Evolutionary conservation across 225 moss, liverwort and hornwort genomes (phyloP).

Genomic region (Physcomitrellopsis africana): DNA sequence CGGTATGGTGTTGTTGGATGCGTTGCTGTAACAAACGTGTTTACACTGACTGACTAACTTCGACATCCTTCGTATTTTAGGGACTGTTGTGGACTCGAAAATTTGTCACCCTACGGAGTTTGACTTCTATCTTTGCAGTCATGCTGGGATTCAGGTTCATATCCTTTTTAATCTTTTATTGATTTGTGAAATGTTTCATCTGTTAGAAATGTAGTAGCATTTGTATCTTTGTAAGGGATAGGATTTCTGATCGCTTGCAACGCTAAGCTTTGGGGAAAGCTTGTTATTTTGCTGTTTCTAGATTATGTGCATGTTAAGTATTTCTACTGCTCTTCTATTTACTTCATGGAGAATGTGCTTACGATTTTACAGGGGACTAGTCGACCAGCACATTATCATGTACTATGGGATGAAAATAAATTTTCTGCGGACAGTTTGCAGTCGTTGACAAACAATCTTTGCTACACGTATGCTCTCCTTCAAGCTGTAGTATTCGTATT

Average conservation of each 20-base stretch:
- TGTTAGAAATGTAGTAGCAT: too few relatives aligned
- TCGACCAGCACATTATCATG: constrained; percentile 94
- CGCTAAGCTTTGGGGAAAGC: too few relatives aligned
- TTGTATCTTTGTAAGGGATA: too few relatives aligned
- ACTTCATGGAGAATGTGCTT: background rate
- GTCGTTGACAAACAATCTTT: constrained; percentile 84
- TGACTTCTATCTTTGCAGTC: constrained; percentile 98
- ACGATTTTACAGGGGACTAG: constrained; percentile 71
- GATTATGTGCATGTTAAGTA: background rate
- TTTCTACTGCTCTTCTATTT: background rate
- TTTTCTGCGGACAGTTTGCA: constrained; percentile 89
- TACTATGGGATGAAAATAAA: constrained; percentile 92
- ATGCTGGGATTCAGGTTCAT: constrained; percentile 89
- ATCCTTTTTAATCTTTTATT: background rate
- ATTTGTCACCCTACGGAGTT: constrained; percentile 98
- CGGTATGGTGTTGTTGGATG: too few relatives aligned
- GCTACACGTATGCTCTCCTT: constrained; percentile 73
- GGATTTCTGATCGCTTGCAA: too few relatives aligned
- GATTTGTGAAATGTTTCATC: background rate
- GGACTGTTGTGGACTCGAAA: constrained; percentile 92
- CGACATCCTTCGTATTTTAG: constrained; percentile 25
- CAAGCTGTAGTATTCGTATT: too few relatives aligned
- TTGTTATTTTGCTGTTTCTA: background rate
- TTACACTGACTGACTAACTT: background rate
- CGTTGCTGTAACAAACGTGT: accelerated